Evolutionary conservation across 306 rosid genomes (phyloP), one percentile per base, ranked within the genome.

Genomic region (Prunus mongolica): DNA sequence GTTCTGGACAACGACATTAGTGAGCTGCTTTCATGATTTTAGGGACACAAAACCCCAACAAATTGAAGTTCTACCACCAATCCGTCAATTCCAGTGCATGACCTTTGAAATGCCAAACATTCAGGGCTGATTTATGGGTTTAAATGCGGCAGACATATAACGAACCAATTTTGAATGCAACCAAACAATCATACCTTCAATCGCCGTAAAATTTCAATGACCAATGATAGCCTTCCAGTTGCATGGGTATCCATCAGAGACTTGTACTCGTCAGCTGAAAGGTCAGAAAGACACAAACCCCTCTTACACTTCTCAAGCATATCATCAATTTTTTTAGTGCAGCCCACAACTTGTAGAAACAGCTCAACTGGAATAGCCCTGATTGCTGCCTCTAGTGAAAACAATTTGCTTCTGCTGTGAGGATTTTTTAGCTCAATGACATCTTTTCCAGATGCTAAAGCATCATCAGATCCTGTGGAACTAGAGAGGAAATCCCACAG

Each of bases 341-440:
- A 87, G 41, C 98, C 98, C 38, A 84, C 98, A 80, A 95, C 93
- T 90, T 95, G 96, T 81, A 90, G 84, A 82, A 92, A 95, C 80
- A 95, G 85, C 87, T 95, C 98, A 78, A 95, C 62, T 50, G 98
- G 93, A 78, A 95, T 89, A 28, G 86, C 93, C 85, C 79, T 88
- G 46, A 92, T 79, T 75, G 90, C 83, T 80, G 83, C 86, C 72
- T 89, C 93, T 74, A 95, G 82, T 30, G 86, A 85, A 86, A 95
- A 92, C 67, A 80, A 75, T 78, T 86, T 88, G 89, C 88, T 82
- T 77, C 87, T 85, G 61, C 86, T 85, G 56, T 84, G 90, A 70
- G 91, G 89, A 86, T 86, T 89, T 75, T 57, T 84, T 62, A 76
- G 51, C 77, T 82, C 87, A 49, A 57, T 44, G 25, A 28, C 76